These are phyloP conservation scores for Cladosporium velox DNA, from an alignment of 2,329 filamentous ascomycete species.

Conservation along the genomic window DNA sequence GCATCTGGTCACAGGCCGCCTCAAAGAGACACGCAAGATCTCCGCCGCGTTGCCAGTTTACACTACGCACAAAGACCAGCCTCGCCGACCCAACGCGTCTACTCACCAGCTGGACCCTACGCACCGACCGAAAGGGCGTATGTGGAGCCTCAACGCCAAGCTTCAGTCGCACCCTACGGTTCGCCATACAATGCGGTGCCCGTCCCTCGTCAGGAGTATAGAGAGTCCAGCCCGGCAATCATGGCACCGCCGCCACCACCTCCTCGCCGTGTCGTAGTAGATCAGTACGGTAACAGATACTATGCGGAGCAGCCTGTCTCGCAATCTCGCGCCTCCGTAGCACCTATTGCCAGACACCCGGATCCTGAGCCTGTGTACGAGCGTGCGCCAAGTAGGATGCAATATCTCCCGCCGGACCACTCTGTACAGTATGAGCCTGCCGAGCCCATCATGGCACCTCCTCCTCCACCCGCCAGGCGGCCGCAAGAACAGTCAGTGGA, in stretches of 20 bases:
- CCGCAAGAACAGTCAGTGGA: constrained; percentile 26
- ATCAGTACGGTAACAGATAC: constrained; percentile 82
- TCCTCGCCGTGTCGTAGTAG: constrained; percentile 68
- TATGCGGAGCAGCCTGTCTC: constrained; percentile 54
- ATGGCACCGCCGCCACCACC: constrained; percentile 52
- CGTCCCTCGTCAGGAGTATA: constrained; percentile 36
- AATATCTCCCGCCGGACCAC: constrained; percentile 27
- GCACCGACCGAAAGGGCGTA: constrained; percentile 48
- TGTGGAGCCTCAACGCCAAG: constrained; percentile 38
- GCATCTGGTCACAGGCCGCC: constrained; percentile 37
- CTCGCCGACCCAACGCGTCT: constrained; percentile 44
- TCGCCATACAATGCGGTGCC: constrained; percentile 36
- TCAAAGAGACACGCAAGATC: constrained; percentile 48
- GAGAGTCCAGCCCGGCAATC: constrained; percentile 40
- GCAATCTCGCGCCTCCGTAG: constrained; percentile 54
- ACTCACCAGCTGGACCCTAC: constrained; percentile 42
- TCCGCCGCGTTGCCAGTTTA: constrained; percentile 51
- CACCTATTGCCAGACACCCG: constrained; percentile 34
- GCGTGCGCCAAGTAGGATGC: constrained; percentile 55
- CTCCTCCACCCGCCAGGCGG: constrained; percentile 26
- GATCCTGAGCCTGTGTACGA: constrained; percentile 59
- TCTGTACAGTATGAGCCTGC: constrained; percentile 41
- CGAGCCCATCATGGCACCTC: constrained; percentile 35
- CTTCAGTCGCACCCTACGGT: constrained; percentile 7
- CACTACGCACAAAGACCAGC: constrained; percentile 49